Evolutionary conservation across 768 basidiomycete species (phyloP).

Genomic region (Candolleomyces eurysporus): DNA sequence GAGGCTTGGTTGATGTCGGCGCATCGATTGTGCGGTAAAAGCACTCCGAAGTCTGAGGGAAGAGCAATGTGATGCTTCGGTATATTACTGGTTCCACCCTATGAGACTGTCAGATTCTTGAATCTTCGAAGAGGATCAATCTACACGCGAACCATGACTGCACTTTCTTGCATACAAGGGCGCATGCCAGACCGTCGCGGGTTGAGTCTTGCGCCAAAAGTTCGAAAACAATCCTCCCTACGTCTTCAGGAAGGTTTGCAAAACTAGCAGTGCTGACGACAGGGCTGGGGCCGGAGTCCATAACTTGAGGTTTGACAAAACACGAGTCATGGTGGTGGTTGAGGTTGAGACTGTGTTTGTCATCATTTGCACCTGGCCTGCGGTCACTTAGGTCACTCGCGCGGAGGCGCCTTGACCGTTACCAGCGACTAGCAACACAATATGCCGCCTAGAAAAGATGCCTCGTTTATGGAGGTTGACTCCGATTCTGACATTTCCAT

Average conservation of each 20-base stretch:
- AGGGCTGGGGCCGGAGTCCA: too few species aligned
- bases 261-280: not conserved
- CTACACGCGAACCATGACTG: not conserved
- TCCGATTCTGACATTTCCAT: constrained; percentile 75
- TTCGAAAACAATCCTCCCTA: not conserved
- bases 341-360: too few species aligned
- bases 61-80: not conserved
- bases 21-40: not conserved
- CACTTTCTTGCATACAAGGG: not conserved
- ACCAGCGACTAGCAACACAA: constrained; percentile 3
- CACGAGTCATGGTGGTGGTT: too few species aligned
- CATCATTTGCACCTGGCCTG: too few species aligned
- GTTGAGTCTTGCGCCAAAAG: not conserved
- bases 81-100: constrained; percentile 1
- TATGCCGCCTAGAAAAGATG: constrained; percentile 36
- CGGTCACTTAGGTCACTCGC: too few species aligned
- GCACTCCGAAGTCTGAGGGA: not conserved
- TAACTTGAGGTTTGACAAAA: too few species aligned
- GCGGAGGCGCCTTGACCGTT: not conserved
- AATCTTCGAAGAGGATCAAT: not conserved
- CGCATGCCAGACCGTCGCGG: not conserved
- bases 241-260: not conserved
- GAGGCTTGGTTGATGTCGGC: not conserved
- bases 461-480: constrained; percentile 50
- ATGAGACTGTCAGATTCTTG: not conserved